Conservation (phyloP, 208 protist genomes). For the Trypanosoma avium region DNA sequence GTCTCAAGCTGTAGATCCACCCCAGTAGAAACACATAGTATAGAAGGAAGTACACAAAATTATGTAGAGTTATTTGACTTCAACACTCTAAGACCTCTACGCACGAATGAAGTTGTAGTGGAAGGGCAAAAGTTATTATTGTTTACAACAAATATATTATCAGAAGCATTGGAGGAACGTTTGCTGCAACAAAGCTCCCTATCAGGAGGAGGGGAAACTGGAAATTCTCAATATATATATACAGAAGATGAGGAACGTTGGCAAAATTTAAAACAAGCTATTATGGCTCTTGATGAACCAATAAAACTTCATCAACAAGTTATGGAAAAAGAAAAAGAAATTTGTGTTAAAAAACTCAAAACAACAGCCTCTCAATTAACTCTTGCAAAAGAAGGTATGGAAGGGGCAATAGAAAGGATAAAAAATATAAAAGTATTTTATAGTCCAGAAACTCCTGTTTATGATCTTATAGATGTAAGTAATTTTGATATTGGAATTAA, state of each 20-base stretch:
- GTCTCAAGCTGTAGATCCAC: conserved; percentile 1
- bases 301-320: conserved; percentile 19
- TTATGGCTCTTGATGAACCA: conserved; percentile 16
- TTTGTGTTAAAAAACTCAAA: conserved; percentile 8
- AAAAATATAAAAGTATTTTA: conserved; percentile 22
- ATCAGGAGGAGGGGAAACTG: not conserved
- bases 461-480: conserved; percentile 11
- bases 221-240: not conserved
- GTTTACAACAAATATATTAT: conserved; percentile 10
- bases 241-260: conserved; percentile 25
- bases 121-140: conserved; percentile 28
- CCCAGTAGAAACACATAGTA: not conserved
- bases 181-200: not conserved
- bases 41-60: not conserved
- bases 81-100: conserved; percentile 7
- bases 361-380: not conserved
- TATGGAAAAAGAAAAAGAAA: conserved; percentile 23
- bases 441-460: conserved; percentile 5
- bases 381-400: conserved; percentile 20
- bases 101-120: conserved; percentile 15
- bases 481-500: conserved; percentile 1
- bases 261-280: conserved; percentile 20
- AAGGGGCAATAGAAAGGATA: conserved; percentile 5
- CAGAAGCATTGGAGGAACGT: conserved; percentile 8
- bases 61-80: conserved; percentile 33